Percentiles rank a stretch among this genome's conserved stretches.
These are phyloP conservation scores for Perilla frutescens DNA, from an alignment of 257 asterid genomes.

Conservation along the genomic window DNA sequence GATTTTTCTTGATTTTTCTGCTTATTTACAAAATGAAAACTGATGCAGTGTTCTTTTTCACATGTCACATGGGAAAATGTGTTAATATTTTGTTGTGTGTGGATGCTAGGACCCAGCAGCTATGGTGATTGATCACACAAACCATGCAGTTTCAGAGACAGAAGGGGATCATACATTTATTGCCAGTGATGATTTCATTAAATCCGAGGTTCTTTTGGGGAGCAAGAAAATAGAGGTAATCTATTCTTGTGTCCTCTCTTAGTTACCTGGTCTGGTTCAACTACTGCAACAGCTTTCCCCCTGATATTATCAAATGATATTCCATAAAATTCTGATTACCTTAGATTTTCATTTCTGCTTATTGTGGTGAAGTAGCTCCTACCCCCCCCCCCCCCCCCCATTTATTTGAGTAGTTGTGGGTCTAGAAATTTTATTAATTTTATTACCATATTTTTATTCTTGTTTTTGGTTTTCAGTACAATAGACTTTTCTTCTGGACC, in stretches of 20 bases:
- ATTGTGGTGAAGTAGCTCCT: slow-evolving; percentile 5
- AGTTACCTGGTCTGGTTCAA: background rate
- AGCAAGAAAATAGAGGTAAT: slow-evolving; percentile 67
- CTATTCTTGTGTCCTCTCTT: background rate
- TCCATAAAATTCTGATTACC: slow-evolving; percentile 21
- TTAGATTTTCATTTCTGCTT: slow-evolving; percentile 2
- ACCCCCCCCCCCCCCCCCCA: background rate
- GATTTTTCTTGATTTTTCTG: background rate
- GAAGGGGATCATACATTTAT: slow-evolving; percentile 77
- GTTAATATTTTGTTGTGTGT: slow-evolving; percentile 3
- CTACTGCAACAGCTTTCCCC: background rate
- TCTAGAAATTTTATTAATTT: background rate
- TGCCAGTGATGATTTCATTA: slow-evolving; percentile 66
- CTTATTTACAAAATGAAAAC: slow-evolving; percentile 5
- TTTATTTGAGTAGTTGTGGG: slow-evolving; percentile 12
- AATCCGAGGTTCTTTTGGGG: slow-evolving; percentile 76
- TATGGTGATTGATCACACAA: slow-evolving; percentile 74
- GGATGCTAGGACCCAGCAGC: slow-evolving; percentile 68
- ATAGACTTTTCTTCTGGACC: background rate
- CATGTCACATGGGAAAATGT: background rate
- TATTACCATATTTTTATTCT: background rate
- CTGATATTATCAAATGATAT: background rate
- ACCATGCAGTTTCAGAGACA: slow-evolving; percentile 66
- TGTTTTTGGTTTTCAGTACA: background rate
- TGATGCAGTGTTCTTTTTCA: background rate